Conservation (phyloP, 1,284 basidiomycete genomes). For the Ganoderma lucidum region DNA sequence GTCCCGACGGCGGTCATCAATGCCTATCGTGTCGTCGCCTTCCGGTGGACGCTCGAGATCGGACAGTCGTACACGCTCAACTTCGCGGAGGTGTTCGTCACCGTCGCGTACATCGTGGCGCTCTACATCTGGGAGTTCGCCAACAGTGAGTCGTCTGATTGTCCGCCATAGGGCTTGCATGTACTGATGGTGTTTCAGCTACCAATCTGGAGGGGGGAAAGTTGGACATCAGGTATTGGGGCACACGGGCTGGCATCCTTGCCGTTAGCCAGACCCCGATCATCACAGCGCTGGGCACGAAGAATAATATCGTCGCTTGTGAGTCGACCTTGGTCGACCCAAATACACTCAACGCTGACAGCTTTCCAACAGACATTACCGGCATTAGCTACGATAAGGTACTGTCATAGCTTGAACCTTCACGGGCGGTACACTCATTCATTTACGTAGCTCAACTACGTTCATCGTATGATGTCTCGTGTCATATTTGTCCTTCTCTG, state of each 20-base stretch:
- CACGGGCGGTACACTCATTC: not conserved
- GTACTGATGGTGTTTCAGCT: conserved; percentile 40
- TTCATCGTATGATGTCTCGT: conserved; percentile 63
- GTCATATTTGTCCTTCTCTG: conserved; percentile 56
- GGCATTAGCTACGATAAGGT: conserved; percentile 68
- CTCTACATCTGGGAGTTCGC: conserved; percentile 58
- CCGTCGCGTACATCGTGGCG: conserved; percentile 51
- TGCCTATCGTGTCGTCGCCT: conserved; percentile 55
- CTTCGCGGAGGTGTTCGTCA: conserved; percentile 55
- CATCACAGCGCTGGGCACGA: conserved; percentile 68
- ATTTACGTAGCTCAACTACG: conserved; percentile 51
- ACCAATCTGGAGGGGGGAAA: conserved; percentile 45
- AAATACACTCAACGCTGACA: not conserved
- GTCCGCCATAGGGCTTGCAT: not conserved
- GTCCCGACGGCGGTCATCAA: conserved; percentile 51
- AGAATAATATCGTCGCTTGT: conserved; percentile 71
- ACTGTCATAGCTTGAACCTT: not conserved
- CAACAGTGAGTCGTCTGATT: conserved; percentile 50
- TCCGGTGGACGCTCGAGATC: conserved; percentile 55
- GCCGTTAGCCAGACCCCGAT: conserved; percentile 66
- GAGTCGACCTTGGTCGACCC: conserved; percentile 34
- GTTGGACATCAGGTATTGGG: conserved; percentile 51
- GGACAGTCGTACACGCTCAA: conserved; percentile 55
- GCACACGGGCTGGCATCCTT: conserved; percentile 57
- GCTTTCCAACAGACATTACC: conserved; percentile 53